A percentile compares a stretch with the other conserved stretches of the same genome.
These are phyloP conservation scores for Penicillium rolfsii DNA, from an alignment of 2,329 filamentous ascomycete species.

Conservation along the genomic window DNA sequence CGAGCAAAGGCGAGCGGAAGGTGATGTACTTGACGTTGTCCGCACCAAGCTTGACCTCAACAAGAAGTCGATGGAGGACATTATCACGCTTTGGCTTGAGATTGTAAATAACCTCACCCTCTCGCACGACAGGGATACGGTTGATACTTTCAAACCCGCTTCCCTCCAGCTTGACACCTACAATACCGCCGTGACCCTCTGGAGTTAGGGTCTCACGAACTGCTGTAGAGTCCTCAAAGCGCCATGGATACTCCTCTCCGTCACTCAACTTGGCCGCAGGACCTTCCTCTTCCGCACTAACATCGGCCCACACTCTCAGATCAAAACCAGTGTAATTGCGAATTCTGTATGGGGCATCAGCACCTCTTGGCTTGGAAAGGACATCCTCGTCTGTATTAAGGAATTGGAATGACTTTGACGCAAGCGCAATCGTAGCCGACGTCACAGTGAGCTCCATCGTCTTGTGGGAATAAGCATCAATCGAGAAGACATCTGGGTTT, in stretches of 20 bases:
- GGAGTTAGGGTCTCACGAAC: conserved; percentile 91
- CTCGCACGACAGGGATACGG: conserved; percentile 87
- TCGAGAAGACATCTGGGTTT: conserved; percentile 72
- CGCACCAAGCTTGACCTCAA: conserved; percentile 85
- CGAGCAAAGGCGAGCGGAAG: conserved; percentile 83
- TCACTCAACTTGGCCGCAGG: conserved; percentile 78
- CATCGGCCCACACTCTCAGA: conserved; percentile 79
- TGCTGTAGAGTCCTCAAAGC: conserved; percentile 94
- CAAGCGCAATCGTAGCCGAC: conserved; percentile 88
- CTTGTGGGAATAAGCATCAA: conserved; percentile 87
- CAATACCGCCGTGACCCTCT: conserved; percentile 76
- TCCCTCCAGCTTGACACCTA: conserved; percentile 83
- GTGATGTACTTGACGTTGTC: conserved; percentile 99
- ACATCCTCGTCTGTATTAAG: conserved; percentile 87
- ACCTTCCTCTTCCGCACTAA: conserved; percentile 67
- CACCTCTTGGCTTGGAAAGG: conserved; percentile 86
- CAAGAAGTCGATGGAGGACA: conserved; percentile 83
- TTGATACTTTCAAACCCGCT: conserved; percentile 92
- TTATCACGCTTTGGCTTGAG: conserved; percentile 84
- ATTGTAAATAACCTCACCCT: conserved; percentile 89
- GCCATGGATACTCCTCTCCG: conserved; percentile 90
- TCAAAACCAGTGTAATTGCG: conserved; percentile 96
- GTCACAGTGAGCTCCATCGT: conserved; percentile 90
- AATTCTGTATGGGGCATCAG: conserved; percentile 89
- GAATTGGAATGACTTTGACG: conserved; percentile 90